Conservation (phyloP, 1,284 basidiomycete species). For the Pterulicium gracile region DNA sequence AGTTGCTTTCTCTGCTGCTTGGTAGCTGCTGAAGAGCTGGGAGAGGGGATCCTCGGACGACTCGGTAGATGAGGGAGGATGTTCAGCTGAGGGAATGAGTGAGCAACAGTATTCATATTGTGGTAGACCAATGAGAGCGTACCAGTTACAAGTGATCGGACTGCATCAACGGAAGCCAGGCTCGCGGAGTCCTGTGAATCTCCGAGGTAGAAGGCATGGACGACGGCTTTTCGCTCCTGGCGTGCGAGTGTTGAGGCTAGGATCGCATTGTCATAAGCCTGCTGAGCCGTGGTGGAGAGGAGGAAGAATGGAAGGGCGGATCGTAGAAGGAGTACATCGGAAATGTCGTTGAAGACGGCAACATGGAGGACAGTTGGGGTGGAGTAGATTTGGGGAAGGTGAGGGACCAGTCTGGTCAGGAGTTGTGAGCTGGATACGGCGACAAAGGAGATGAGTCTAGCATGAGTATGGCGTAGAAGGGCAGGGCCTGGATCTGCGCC, state of each 20-base stretch:
- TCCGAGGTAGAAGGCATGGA: constrained; percentile 67
- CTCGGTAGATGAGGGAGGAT: constrained; percentile 8
- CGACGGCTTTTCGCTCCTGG: constrained; percentile 49
- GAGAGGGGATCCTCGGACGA: constrained; percentile 12
- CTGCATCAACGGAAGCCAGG: constrained; percentile 45
- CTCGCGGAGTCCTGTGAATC: constrained; percentile 25
- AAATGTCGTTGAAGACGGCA: constrained; percentile 37
- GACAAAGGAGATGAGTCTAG: constrained; percentile 42
- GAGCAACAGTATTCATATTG: constrained; percentile 10
- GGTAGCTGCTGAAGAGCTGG: constrained; percentile 44
- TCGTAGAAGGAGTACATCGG: constrained; percentile 46
- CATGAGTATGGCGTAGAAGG: constrained; percentile 30
- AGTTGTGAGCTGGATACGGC: constrained; percentile 31
- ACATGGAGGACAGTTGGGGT: constrained; percentile 45
- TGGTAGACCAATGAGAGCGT: constrained; percentile 20
- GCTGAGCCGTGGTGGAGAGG: constrained; percentile 50
- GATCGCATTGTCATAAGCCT: constrained; percentile 65
- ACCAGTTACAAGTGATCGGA: constrained; percentile 47
- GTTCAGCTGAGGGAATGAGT: background rate
- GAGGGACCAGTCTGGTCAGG: constrained; percentile 42
- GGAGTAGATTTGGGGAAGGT: constrained; percentile 44
- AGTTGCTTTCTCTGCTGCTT: constrained; percentile 53
- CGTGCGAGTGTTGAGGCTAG: constrained; percentile 61
- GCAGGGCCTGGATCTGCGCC: constrained; percentile 50
- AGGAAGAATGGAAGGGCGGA: constrained; percentile 50